phyloP scores from a whole-genome alignment of 305 asterid genomes.

The Lippia alba region DNA sequence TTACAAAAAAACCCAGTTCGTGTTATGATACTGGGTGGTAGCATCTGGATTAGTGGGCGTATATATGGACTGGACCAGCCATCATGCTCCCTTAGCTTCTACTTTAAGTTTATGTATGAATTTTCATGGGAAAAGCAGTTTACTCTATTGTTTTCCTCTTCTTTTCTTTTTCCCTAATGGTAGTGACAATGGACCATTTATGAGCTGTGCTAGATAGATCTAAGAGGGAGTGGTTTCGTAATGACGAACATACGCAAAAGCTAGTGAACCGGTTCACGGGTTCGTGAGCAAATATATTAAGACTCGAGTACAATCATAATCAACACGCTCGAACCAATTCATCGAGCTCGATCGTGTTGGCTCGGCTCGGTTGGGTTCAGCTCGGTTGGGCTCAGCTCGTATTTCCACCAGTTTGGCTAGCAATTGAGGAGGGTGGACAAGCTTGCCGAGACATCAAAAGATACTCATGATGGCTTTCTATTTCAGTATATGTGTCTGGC shows the following conservation, averaged over 20 bases:
- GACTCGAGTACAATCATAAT: not conserved
- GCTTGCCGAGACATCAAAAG: conserved; percentile 17
- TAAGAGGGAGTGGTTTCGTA: too few relatives aligned
- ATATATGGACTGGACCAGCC: conserved; percentile 27
- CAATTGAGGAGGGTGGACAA: not conserved
- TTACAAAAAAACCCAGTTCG: conserved; percentile 5
- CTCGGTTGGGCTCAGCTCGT: too few relatives aligned
- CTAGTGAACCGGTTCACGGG: too few relatives aligned
- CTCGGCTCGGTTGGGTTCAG: too few relatives aligned
- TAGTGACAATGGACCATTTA: conserved; percentile 42
- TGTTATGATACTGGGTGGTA: conserved; percentile 33
- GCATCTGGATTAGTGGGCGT: conserved; percentile 26
- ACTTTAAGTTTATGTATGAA: conserved; percentile 32
- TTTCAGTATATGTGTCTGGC: conserved; percentile 6
- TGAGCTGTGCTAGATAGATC: too few relatives aligned
- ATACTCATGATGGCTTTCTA: conserved; percentile 1
- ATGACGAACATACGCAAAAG: too few relatives aligned
- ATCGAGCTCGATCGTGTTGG: too few relatives aligned
- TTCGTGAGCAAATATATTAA: not conserved
- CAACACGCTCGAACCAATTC: too few relatives aligned
- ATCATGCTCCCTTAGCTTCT: conserved; percentile 45
- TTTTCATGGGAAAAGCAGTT: conserved; percentile 18
- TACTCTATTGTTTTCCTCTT: not conserved
- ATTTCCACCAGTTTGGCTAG: conserved; percentile 8
- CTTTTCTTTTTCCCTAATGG: not conserved